phyloP scores from a whole-genome alignment of 495 filamentous ascomycete genomes.

The Rhypophila decipiens region DNA sequence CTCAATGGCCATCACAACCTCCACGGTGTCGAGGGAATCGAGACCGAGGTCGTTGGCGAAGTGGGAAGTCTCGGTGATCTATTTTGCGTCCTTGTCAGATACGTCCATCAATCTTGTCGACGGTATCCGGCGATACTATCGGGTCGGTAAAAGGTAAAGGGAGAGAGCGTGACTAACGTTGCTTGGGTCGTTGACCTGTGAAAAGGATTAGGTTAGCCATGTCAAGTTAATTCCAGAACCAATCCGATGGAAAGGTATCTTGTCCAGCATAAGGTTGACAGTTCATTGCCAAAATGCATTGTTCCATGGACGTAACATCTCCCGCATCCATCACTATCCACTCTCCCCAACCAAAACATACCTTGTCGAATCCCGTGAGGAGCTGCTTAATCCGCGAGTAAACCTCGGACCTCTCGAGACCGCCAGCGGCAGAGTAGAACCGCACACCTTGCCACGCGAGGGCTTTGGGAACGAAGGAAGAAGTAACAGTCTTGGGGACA shows the following conservation, averaged over 20 bases:
- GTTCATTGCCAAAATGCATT: not conserved
- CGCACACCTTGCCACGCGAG: conserved; percentile 56
- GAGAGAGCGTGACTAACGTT: conserved; percentile 56
- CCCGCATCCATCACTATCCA: not conserved
- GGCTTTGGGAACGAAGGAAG: conserved; percentile 42
- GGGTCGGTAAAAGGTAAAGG: too few species aligned
- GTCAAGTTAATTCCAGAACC: too few species aligned
- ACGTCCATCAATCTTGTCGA: not conserved
- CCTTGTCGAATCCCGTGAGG: conserved; percentile 95
- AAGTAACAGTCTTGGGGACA: conserved; percentile 28
- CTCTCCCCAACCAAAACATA: too few species aligned
- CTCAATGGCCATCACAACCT: conserved; percentile 99
- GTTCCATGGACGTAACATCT: not conserved
- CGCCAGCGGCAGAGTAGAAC: conserved; percentile 78
- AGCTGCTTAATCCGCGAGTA: conserved; percentile 90
- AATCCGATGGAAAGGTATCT: too few species aligned
- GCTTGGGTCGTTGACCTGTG: conserved; percentile 64
- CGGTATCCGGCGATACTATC: not conserved
- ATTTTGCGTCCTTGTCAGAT: conserved; percentile 5
- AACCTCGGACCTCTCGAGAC: conserved; percentile 73
- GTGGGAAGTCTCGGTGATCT: conserved; percentile 79
- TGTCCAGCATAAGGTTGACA: too few species aligned
- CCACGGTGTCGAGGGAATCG: conserved; percentile 95
- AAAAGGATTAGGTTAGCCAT: conserved; percentile 5
- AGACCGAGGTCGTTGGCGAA: conserved; percentile 94